Percentiles rank a stretch among this genome's conserved stretches.
Evolutionary conservation across 345 rosid species (phyloP).

Genomic region (Geranium brycei): DNA sequence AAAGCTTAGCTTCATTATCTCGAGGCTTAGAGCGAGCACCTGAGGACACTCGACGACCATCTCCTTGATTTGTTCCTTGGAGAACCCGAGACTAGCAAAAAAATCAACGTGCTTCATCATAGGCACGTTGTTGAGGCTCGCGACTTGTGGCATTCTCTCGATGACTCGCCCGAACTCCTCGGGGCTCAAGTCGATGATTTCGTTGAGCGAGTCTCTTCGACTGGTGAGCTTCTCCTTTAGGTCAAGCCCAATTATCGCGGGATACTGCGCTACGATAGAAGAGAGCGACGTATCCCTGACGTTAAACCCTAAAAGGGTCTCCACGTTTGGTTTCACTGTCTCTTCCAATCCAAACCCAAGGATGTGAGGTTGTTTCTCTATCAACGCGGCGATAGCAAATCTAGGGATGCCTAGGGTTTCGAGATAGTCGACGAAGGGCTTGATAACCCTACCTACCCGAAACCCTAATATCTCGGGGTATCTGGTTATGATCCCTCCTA

Average conservation of each 20-base stretch:
- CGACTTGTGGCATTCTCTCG: conserved; percentile 77
- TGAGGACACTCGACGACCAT: conserved; percentile 74
- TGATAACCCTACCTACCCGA: conserved; percentile 77
- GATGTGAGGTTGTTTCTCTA: conserved; percentile 70
- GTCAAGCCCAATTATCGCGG: conserved; percentile 68
- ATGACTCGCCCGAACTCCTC: conserved; percentile 53
- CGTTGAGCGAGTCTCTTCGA: conserved; percentile 43
- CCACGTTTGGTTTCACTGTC: conserved; percentile 46
- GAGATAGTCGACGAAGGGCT: conserved; percentile 76
- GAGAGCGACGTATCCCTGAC: conserved; percentile 51
- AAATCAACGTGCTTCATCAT: conserved; percentile 51
- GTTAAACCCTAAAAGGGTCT: conserved; percentile 35
- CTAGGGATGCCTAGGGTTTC: conserved; percentile 59
- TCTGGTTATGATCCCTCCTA: conserved; percentile 59
- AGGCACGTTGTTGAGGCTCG: conserved; percentile 37
- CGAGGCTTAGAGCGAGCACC: conserved; percentile 56
- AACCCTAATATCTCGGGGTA: conserved; percentile 81
- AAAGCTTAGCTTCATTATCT: conserved; percentile 60
- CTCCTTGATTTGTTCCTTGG: conserved; percentile 36
- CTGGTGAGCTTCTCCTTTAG: conserved; percentile 48
- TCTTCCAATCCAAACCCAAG: conserved; percentile 60
- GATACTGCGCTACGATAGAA: conserved; percentile 74
- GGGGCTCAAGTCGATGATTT: conserved; percentile 32
- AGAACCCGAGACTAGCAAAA: conserved; percentile 46
- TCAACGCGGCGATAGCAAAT: conserved; percentile 76